Evolutionary conservation across 108 stramenopile genomes (phyloP), one percentile per base, ranked within the genome.

Genomic region (Skeletonema grethae): DNA sequence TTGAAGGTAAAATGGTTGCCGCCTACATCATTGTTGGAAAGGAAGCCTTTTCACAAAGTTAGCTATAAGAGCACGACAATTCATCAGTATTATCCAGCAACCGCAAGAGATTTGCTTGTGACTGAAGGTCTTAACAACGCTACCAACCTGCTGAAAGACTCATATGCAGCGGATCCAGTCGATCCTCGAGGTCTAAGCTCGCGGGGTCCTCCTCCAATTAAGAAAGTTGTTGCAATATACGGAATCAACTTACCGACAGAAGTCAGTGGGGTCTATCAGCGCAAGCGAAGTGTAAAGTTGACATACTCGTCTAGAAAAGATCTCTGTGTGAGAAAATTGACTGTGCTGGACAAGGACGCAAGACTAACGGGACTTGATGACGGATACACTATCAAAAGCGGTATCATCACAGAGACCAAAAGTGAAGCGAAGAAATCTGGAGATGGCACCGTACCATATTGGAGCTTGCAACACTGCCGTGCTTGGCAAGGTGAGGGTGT

Each of bases 161-260:
- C 62, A 1, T 76, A 76, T 32, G 62, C 39, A 22, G 11, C 32
- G 20, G 68, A 76, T 63, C 68, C 75, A 4, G 15, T 76, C 3
- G 75, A 61, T 45, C 75, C 75, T 50, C 53, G 53, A 2, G 53
- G 61, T 29, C 25, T 50, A 9, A 64, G 63, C n/a, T 55, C 68
- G 30, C 69, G 65, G 25, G 53, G 82, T 15, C 72, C 86, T 48
- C 89, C 89, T 10, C 89, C 89, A 4, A 83, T 90, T 57, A 65
- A 79, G 31, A 77, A 79, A 30, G 72, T 90, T 8, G 72, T 75
- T 24, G 83, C 86, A 5, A 82, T 90, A 28, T 86, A 87, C 66
- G 89, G 87, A 41, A 76, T 86, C 39, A 87, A 90, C 56, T 36
- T 84, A 25, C 75, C 83, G 5, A 86, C 89, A 4, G 85, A 86